These are phyloP conservation scores for Alloteropsis angusta DNA, from an alignment of 202 grass and related monocot species.

Conservation along the genomic window DNA sequence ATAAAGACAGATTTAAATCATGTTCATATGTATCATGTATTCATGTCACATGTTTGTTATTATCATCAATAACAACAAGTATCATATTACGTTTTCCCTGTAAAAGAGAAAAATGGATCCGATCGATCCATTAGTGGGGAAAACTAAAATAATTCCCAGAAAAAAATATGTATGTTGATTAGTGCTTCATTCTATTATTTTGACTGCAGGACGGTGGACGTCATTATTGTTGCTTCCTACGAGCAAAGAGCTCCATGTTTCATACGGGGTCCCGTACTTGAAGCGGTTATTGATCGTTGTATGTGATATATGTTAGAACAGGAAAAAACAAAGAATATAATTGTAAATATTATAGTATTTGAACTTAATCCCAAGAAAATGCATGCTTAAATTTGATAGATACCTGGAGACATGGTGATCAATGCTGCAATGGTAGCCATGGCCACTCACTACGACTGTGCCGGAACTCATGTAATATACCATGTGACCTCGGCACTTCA, in stretches of 20 bases:
- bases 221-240: not conserved
- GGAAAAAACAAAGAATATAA: not conserved
- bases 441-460: not conserved
- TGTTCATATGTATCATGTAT: not conserved
- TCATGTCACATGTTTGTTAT: too few species aligned
- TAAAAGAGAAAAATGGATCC: too few species aligned
- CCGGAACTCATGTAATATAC: not conserved
- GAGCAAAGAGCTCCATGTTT: slow-evolving; percentile 20
- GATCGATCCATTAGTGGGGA: not conserved
- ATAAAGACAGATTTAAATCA: not conserved
- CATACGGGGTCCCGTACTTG: not conserved
- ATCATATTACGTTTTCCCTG: too few species aligned
- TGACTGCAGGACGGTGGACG: not conserved
- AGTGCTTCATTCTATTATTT: not conserved
- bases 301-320: not conserved
- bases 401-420: slow-evolving; percentile 12
- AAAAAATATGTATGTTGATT: not conserved
- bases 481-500: not conserved
- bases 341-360: not conserved
- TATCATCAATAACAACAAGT: too few species aligned
- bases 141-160: not conserved
- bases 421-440: slow-evolving; percentile 4
- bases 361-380: not conserved
- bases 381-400: not conserved
- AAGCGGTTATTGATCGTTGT: not conserved